Percentiles rank a stretch among this genome's conserved stretches.
phyloP scores from a whole-genome alignment of 2,329 filamentous ascomycete genomes.

The Purpureocillium takamizusanense region DNA sequence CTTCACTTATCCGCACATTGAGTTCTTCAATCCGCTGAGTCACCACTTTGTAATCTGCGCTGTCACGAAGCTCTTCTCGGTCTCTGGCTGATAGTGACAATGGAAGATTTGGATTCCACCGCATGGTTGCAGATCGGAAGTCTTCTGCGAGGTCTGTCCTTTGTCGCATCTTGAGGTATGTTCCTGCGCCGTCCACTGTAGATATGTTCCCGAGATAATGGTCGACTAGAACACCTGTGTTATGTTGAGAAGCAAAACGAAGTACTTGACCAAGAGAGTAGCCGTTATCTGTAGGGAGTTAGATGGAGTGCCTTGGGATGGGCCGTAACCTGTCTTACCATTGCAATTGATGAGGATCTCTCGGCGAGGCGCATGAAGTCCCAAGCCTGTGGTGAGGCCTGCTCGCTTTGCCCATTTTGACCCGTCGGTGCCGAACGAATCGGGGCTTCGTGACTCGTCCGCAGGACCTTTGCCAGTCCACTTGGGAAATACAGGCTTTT shows the following conservation, averaged over 20 bases:
- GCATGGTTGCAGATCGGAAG: constrained; percentile 5
- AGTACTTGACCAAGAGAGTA: constrained; percentile 5
- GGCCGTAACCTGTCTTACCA: neutral
- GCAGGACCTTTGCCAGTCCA: neutral
- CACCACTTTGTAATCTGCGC: too few relatives aligned
- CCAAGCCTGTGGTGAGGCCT: neutral
- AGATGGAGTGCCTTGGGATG: neutral
- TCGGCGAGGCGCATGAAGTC: neutral
- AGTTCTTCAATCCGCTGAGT: too few relatives aligned
- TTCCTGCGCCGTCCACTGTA: constrained; percentile 5
- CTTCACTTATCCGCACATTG: too few relatives aligned
- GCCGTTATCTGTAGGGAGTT: constrained; percentile 2
- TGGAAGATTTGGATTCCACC: constrained; percentile 4
- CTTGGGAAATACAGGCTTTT: neutral
- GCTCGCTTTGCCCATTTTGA: neutral
- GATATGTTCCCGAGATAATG: constrained; percentile 5
- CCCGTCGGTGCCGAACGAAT: neutral
- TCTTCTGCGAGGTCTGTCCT: constrained; percentile 3
- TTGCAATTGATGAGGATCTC: neutral
- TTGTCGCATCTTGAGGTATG: constrained; percentile 3
- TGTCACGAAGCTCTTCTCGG: too few relatives aligned
- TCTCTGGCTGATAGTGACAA: too few relatives aligned
- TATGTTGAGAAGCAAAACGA: constrained; percentile 5
- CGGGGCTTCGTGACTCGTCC: neutral
- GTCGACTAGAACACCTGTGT: constrained; percentile 4